Evolutionary conservation across 225 moss, liverwort and hornwort species (phyloP).

Genomic region (Takakia lepidozioides): DNA sequence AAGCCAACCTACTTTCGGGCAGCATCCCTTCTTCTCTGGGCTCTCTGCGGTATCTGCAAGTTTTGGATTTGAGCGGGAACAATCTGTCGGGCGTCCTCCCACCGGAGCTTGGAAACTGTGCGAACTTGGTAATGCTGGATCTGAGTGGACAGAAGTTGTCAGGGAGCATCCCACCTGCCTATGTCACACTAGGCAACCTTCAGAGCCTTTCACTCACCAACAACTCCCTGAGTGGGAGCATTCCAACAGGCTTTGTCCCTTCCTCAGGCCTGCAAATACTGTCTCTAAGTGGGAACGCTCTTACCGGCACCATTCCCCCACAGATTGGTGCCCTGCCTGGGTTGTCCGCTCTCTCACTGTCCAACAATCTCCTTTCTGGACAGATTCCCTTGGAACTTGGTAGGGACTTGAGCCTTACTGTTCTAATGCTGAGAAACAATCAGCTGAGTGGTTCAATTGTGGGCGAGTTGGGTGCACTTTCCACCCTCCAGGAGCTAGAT

Average conservation of each 20-base stretch:
- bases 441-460: background rate
- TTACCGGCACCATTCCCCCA: slow-evolving; percentile 35
- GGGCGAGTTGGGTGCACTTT: background rate
- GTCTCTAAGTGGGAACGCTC: slow-evolving; percentile 30
- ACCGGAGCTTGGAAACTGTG: slow-evolving; percentile 49
- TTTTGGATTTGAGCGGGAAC: slow-evolving; percentile 56
- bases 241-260: slow-evolving; percentile 42
- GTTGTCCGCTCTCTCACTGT: slow-evolving; percentile 37
- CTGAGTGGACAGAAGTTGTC: slow-evolving; percentile 52
- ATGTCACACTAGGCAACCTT: slow-evolving; percentile 34
- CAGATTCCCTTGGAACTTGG: slow-evolving; percentile 22
- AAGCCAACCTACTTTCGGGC: slow-evolving; percentile 40
- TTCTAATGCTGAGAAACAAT: slow-evolving; percentile 12
- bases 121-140: slow-evolving; percentile 34
- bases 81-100: slow-evolving; percentile 49
- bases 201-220: slow-evolving; percentile 37
- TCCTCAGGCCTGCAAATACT: slow-evolving; percentile 31
- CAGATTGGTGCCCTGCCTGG: slow-evolving; percentile 34
- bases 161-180: slow-evolving; percentile 41
- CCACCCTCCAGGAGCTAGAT: slow-evolving; percentile 12
- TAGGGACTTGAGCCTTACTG: slow-evolving; percentile 7
- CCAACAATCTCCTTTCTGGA: slow-evolving; percentile 33
- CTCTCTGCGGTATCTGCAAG: slow-evolving; percentile 53
- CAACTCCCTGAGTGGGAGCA: slow-evolving; percentile 45
- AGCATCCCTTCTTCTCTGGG: slow-evolving; percentile 41